Evolutionary conservation across 2,329 filamentous ascomycete species (phyloP), one percentile per base, ranked within the genome.

Genomic region (Berkeleyomyces basicola): DNA sequence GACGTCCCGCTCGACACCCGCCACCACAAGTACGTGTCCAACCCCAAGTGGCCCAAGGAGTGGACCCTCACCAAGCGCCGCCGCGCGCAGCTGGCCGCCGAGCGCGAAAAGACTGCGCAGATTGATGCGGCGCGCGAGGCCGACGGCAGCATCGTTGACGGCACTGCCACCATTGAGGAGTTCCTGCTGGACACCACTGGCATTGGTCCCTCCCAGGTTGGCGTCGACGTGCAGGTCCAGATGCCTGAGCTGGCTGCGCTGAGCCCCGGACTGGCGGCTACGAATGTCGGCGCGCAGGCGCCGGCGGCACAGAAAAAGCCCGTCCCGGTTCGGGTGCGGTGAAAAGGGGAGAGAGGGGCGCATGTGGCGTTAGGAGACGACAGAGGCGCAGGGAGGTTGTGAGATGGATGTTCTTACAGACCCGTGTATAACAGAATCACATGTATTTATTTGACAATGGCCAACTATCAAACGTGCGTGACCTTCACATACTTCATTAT

Each of bases 1-100:
- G 93, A 99, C 71, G 75, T 99, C 39, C 92, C 93, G 1, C 80
- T 97, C 58, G 91, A 99, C 71, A 85, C 89, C 65, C 81, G 93
- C 68, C 85, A 92, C 76, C 82, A 88, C 75, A 85, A 81, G 70
- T 78, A 81, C 66, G 87, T 86, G 76, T 72, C 72, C 49, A 82
- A 82, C 71, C 78, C 82, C 62, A 79, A 78, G 67, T 97, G 96
- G 73, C 93, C 93, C 1, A 79, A 83, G 68, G 82, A 84, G 67
- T 99, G 93, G 93, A 82, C 80, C 64, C 75, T 99, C 79, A 91
- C 87, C 1, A 75, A 82, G 57, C 78, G 87, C 74, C 80, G 89
- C 66, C 80, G 79, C 70, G 71, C 76, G 69, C 79, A 87, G 72
- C 76, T 96, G 59, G 80, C 82, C n/a, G 78, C 77, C 49, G 75